Base-by-base conservation (phyloP, 1,284 basidiomycete genomes). In the Apiotrichum laibachii region DNA sequence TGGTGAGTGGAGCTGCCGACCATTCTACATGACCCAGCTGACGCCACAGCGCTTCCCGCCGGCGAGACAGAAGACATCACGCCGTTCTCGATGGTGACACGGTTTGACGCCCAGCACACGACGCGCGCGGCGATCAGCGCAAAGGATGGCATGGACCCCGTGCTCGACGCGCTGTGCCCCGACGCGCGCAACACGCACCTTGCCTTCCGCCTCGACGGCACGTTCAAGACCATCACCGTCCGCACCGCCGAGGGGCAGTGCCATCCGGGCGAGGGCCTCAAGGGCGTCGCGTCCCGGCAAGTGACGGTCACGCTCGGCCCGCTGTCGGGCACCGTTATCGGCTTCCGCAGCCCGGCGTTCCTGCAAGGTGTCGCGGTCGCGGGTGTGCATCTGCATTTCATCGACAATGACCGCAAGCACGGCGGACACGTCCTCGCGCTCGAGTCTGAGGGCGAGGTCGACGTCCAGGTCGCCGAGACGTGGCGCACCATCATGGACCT, bases 331-430 rank as follows among this genome's bases (percentile, higher is more conserved):
- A 57, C 56, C 2, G 52, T 60, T 8, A 43, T 63, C 2, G 62
- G 62, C 12, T 63, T 63, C 54, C 59, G 62, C 35, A 48, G 39
- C 16, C 62, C 62, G 0, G 18, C 46, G 37, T 63, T 58, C 51
- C 26, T 63, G 12, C 53, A 56, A 44, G 62, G 62, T 15, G 52
- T 63, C 8, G 49, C 35, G 0, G 62, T 63, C 19, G 62, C 56
- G 7, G 62, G 62, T 7, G 56, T 54, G n/a, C 62, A 63, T 43
- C 53, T 63, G 59, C 62, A 63, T 59, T 63, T 58, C 40, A 60
- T 63, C 51, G 53, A 56, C 39, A 59, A 53, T 2, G 62, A 45
- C 18, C 46, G 50, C 2, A 37, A 31, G 10, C 16, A 52, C 50
- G 62, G 62, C 19, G 62, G 62, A 5, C 62, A 63, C 19, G 54